Evolutionary conservation across 495 filamentous ascomycete species (phyloP), one percentile per base, ranked within the genome.

Genomic region (Daldinia bambusicola): DNA sequence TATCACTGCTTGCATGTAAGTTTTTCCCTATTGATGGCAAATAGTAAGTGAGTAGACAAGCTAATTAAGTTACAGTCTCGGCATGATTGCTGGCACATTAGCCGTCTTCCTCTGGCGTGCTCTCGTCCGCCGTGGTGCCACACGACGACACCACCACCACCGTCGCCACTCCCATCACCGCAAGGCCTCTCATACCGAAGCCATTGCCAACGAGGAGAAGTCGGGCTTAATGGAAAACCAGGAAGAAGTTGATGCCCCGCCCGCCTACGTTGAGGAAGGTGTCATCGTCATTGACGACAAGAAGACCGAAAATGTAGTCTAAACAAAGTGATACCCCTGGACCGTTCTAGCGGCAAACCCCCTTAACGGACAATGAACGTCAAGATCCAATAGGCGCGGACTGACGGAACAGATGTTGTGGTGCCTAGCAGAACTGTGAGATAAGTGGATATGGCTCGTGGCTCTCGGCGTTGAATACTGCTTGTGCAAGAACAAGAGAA

Each of bases 1-100:
- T 69, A 78, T 88, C n/a, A 77, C 76, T 51, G 80, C 83, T 53
- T 84, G 84, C 79, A 70, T 86, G 83, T 84, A 77, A 77, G 83
- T 80, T 61, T 55, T 30, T 3, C 12, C 22, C 26, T 5, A 16
- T 34, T 22, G 5, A 37, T 13, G 18, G 53, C 14, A 14, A 45
- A 34, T 8, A 31, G 34, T 50, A 9, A 7, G 34, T 50, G 7
- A 7, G 43, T 20, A 45, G 16, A 12, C 59, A 10, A 38, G 30
- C 67, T 76, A 57, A 76, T 45, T 22, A 5, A 9, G 55, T 20
- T 48, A 53, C 59, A 83, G 82, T 32, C 69, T 87, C 55, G 84
- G 84, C 38, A 87, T 87, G 84, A 71, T 84, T 20, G 76, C 84
- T 66, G 84, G 85, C 18, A 82, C 82, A 9, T 63, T 84, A 37